These are phyloP conservation scores for Tetrapisispora arboricola DNA, from an alignment of 805 yeast species.

Conservation along the genomic window DNA sequence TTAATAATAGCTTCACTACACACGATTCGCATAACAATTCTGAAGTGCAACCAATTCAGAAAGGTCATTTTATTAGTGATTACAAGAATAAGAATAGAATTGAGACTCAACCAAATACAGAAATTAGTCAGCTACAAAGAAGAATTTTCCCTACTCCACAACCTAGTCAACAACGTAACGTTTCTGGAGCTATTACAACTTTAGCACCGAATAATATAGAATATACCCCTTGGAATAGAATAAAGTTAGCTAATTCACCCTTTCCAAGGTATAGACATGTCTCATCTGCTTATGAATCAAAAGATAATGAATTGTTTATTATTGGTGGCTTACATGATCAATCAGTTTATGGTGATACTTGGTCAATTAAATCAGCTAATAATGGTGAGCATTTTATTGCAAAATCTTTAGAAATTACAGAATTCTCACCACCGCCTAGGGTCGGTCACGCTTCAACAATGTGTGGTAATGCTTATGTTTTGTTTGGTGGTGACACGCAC, in stretches of 20 bases:
- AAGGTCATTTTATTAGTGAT: constrained; percentile 7
- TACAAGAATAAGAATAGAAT: constrained; percentile 15
- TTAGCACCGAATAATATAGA: constrained; percentile 13
- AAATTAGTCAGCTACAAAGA: constrained; percentile 5
- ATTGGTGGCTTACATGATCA: constrained; percentile 95
- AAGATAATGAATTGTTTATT: constrained; percentile 69
- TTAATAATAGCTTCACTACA: background rate
- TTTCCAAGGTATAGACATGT: constrained; percentile 94
- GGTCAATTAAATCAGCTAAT: constrained; percentile 56
- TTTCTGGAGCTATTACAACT: constrained; percentile 23
- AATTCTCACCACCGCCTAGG: constrained; percentile 85
- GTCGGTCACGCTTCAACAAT: constrained; percentile 91
- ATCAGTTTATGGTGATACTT: constrained; percentile 88
- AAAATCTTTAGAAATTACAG: constrained; percentile 55
- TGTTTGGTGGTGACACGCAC: constrained; percentile 94
- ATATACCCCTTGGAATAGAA: constrained; percentile 56
- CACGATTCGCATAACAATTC: too few relatives aligned
- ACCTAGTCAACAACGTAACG: constrained; percentile 24
- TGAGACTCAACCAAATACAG: too few relatives aligned
- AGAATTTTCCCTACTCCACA: constrained; percentile 17
- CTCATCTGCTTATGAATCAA: constrained; percentile 64
- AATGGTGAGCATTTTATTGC: constrained; percentile 32
- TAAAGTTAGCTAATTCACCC: constrained; percentile 62
- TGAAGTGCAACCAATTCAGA: too few relatives aligned
- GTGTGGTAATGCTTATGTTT: constrained; percentile 89